Evolutionary conservation across 495 filamentous ascomycete genomes (phyloP), one percentile per base, ranked within the genome.

Genomic region (Aspergillus wentii): DNA sequence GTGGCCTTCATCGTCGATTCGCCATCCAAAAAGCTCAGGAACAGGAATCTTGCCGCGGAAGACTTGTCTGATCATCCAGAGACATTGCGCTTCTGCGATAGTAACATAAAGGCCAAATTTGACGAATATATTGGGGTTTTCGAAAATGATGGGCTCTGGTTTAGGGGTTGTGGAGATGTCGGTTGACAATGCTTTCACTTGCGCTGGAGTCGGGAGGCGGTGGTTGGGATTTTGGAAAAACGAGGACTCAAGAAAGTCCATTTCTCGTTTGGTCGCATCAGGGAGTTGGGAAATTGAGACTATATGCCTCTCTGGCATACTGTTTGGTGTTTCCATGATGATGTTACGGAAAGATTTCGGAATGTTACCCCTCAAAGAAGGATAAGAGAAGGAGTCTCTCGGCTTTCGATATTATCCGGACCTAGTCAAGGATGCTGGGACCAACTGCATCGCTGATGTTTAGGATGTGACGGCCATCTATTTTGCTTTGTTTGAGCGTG

Each of bases 1-100:
- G 36, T 48, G 43, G 33, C 61, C 48, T 17, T 54, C 46, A 8
- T 51, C 48, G 38, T 72, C 68, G 19, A 59, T 52, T 16, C 55
- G 53, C 66, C 67, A 74, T 5, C 67, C 65, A 50, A 64, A 73
- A 16, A 73, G 41, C 38, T 76, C 68, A 2, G 69, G 69, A 8
- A 70, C 63, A 17, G 69, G 68, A 28, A 72, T 56, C 27, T 32
- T 20, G 30, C 54, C 46, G 6, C 42, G 23, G 48, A 69, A 56
- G 22, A 48, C 32, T 38, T 41, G 46, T 48, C 57, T 51, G 36
- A 74, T 53, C 31, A 61, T 55, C 55, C 61, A 63, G 13, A 71
- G 61, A 49, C 54, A 62, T 44, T 63, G 64, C 11, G 62, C 72
- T 48, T 73, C 66, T 22, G 53, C 52, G 37, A 61, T 42, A 3